Evolutionary conservation across 2,329 filamentous ascomycete species (phyloP).

Genomic region (Colletotrichum sp.): DNA sequence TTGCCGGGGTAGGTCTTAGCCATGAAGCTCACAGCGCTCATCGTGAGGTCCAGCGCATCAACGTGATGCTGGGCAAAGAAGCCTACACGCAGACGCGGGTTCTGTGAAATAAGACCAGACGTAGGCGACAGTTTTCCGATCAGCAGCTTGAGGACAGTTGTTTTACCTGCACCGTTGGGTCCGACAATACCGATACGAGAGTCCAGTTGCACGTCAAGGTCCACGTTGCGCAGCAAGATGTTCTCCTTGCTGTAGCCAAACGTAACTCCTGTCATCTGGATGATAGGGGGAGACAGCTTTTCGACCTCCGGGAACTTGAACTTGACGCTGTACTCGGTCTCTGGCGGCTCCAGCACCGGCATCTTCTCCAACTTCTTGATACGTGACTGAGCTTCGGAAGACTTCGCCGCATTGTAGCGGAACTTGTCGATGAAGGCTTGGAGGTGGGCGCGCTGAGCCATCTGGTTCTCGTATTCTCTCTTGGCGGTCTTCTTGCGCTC

Average conservation of each 20-base stretch:
- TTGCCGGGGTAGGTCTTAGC: constrained; percentile 87
- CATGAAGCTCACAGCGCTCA: constrained; percentile 95
- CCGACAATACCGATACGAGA: constrained; percentile 99
- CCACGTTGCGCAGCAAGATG: constrained; percentile 81
- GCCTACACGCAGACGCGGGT: constrained; percentile 87
- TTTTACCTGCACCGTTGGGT: constrained; percentile 98
- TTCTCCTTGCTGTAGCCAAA: constrained; percentile 89
- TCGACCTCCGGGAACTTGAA: constrained; percentile 98
- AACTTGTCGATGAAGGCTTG: constrained; percentile 99
- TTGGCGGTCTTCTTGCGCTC: constrained; percentile 96
- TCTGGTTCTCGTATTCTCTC: constrained; percentile 98
- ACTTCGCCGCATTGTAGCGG: constrained; percentile 98
- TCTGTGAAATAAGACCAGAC: constrained; percentile 82
- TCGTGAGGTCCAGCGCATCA: constrained; percentile 88
- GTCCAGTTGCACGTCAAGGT: constrained; percentile 96
- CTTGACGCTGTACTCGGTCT: constrained; percentile 93
- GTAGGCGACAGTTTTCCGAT: constrained; percentile 82
- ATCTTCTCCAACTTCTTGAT: constrained; percentile 99
- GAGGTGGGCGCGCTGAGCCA: constrained; percentile 89
- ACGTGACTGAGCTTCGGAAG: constrained; percentile 94
- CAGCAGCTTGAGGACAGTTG: constrained; percentile 96
- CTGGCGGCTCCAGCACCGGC: constrained; percentile 87
- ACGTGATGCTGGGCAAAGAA: constrained; percentile 99
- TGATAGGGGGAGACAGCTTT: constrained; percentile 95
- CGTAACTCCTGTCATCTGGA: constrained; percentile 91